These are phyloP conservation scores for Fusarium sp. DNA, from an alignment of 2,329 filamentous ascomycete species.

Conservation along the genomic window DNA sequence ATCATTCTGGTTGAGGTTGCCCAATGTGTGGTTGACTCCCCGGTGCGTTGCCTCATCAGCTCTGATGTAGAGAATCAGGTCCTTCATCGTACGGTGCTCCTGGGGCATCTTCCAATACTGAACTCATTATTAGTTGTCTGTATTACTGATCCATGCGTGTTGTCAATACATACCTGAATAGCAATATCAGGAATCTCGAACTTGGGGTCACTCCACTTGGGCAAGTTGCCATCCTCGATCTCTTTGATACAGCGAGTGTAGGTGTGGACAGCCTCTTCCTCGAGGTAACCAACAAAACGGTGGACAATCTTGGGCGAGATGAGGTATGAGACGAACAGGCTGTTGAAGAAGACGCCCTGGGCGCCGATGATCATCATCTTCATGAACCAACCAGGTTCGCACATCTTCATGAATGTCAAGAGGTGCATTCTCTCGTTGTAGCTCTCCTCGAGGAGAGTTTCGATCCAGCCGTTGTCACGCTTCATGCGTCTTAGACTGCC, in stretches of 20 bases:
- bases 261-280: conserved; percentile 96
- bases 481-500: conserved; percentile 85
- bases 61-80: conserved; percentile 87
- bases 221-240: conserved; percentile 84
- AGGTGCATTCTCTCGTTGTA: conserved; percentile 97
- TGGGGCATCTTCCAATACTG: conserved; percentile 95
- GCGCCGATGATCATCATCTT: conserved; percentile 89
- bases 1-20: conserved; percentile 83
- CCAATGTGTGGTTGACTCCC: conserved; percentile 95
- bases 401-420: conserved; percentile 92
- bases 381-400: conserved; percentile 82
- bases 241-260: conserved; percentile 92
- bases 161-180: conserved; percentile 60
- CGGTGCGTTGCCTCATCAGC: conserved; percentile 91
- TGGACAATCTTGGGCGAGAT: conserved; percentile 88
- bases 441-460: conserved; percentile 87
- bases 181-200: conserved; percentile 89
- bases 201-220: conserved; percentile 77
- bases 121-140: conserved; percentile 5
- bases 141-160: background rate
- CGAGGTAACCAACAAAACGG: conserved; percentile 95
- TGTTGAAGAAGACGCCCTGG: conserved; percentile 97
- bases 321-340: conserved; percentile 89
- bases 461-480: conserved; percentile 96
- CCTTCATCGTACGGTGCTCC: conserved; percentile 81